Evolutionary conservation across 2,329 filamentous ascomycete genomes (phyloP), one percentile per base, ranked within the genome.

Genomic region (Ciborinia camelliae): DNA sequence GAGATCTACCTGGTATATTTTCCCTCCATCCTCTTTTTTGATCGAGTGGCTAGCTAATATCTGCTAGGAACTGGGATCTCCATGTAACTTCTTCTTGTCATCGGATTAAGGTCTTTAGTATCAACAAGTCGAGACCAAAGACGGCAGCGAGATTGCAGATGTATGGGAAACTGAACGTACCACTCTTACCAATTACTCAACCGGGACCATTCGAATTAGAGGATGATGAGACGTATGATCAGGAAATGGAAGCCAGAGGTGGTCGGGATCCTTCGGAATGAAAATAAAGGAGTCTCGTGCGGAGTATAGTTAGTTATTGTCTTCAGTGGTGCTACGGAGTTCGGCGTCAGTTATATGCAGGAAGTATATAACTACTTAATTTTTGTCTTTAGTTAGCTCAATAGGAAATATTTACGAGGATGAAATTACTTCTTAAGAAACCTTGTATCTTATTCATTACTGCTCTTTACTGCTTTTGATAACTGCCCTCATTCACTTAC

Each of bases 1-100:
- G 0, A 76, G 85, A 15, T 79, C 80, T 6, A 78, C 82, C 0
- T 88, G 83, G 75, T 67, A 63, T 62, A 67, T 68, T 45, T 26
- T 15, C 35, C 10, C 8, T n/a, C 9, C n/a, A n/a, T n/a, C 7
- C 20, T n/a, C 32, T 1, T 50, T 32, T 8, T 28, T 12, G 35
- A 3, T 15, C 4, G 32, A 37, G 3, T 18, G 35, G 7, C 10
- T 23, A 9, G 43, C 41, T 63, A 26, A 63, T 43, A 14, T 35
- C 12, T 20, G 18, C 12, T 32, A 62, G 65, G 70, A 89, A 89
- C 70, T 89, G 85, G 85, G 86, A 83, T 20, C 75, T 89, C 26
- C 86, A 89, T 70, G 85, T 89, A 4, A 89, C 86, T 0, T 84
- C 80, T 8, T 85, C 81, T 0, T 86, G 83, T 64, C 87, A 89